Base-by-base conservation (phyloP, 208 protist genomes). In the Crithidia sp. region DNA sequence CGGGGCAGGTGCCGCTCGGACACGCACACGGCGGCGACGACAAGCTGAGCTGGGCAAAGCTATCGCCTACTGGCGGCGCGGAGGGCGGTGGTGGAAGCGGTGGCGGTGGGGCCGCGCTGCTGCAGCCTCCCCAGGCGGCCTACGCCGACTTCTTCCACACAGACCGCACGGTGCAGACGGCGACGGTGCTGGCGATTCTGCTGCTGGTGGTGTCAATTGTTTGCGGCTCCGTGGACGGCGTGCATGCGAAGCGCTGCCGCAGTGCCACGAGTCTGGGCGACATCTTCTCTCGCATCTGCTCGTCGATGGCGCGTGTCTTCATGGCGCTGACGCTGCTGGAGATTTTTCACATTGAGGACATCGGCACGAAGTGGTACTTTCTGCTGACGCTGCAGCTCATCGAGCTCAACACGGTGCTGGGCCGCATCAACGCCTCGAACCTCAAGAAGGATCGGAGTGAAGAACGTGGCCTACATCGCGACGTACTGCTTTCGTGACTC, bases 251-350 rank as follows among this genome's bases (percentile, higher is more conserved):
- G 71, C 86, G 86, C 3, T 91, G 79, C 56, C 88, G 90, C 45
- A 92, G 82, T 49, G 86, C 84, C 40, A 93, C 90, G 28, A 87
- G 86, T 62, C 83, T 97, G n/a, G 92, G 92, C 45, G 90, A 97
- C 74, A 92, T 97, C 71, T 97, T 97, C 79, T 84, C 88, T 7
- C 86, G 88, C 71, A 81, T 88, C 16, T 97, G 90, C 67, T 83
- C 79, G 45, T 92, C 83, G 73, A 80, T 94, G 74, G 79, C 83
- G 13, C 87, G 86, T 63, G 78, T 97, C 63, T 95, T 97, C 72
- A 88, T 94, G 71, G 87, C 90, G 14, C 76, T 97, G 36, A 93
- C 84, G 45, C 64, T 97, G 67, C 82, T 94, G 41, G 79, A 93
- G 76, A 83, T 94, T 36, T 85, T 95, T 47, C 74, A 82, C 56